Percentiles rank a stretch among this genome's conserved stretches.
Conservation (phyloP, 768 basidiomycete species). For the Mycena kentingensis region DNA sequence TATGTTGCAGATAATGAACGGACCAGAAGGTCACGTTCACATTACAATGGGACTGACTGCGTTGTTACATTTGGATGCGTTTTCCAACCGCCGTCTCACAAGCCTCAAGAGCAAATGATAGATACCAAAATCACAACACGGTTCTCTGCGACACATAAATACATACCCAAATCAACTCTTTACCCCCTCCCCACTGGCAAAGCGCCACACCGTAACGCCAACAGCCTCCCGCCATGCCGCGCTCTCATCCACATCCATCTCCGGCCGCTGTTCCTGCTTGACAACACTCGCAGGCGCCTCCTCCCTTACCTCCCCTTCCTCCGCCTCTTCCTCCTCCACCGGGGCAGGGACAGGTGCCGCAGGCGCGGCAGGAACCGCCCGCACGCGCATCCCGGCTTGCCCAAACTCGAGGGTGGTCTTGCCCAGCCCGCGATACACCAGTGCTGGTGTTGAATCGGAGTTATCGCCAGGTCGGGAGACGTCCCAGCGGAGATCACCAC, state of each 20-base stretch:
- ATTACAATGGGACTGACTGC: too few relatives aligned
- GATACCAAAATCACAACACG: too few relatives aligned
- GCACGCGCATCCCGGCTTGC: constrained; percentile 7
- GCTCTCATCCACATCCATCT: not conserved
- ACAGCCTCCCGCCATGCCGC: not conserved
- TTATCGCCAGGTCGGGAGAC: not conserved
- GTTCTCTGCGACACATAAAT: too few relatives aligned
- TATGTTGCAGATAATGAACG: too few relatives aligned
- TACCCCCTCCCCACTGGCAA: too few relatives aligned
- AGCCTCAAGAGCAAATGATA: too few relatives aligned
- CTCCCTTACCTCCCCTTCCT: not conserved
- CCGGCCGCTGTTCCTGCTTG: too few relatives aligned
- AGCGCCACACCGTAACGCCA: not conserved
- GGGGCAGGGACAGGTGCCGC: too few relatives aligned
- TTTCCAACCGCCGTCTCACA: too few relatives aligned
- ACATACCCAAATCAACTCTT: too few relatives aligned
- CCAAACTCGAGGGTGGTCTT: constrained; percentile 10
- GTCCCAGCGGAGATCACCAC: constrained; percentile 2
- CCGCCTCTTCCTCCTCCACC: not conserved
- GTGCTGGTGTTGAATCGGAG: not conserved
- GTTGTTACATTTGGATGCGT: too few relatives aligned
- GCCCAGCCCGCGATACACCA: constrained; percentile 7
- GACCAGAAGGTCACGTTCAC: too few relatives aligned
- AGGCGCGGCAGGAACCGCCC: constrained; percentile 8
- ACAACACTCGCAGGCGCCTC: not conserved